These are phyloP conservation scores for Colletotrichum acutatum DNA, from an alignment of 2,329 filamentous ascomycete genomes.

Conservation along the genomic window DNA sequence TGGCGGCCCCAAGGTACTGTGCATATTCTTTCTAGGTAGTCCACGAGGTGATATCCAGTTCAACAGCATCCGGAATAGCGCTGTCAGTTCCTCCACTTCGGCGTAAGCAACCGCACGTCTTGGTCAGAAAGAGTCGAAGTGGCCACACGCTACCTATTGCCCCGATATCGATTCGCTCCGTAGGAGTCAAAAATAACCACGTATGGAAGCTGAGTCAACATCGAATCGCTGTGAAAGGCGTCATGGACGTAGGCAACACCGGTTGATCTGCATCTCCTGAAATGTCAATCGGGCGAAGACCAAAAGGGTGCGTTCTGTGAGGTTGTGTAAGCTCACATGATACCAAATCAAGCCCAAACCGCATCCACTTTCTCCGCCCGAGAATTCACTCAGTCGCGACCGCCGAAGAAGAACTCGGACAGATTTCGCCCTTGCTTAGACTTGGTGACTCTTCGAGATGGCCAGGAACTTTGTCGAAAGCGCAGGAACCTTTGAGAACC, in stretches of 20 bases:
- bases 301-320: not conserved
- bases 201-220: slow-evolving; percentile 7
- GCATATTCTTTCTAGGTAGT: not conserved
- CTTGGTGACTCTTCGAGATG: not conserved
- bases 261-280: not conserved
- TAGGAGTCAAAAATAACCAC: not conserved
- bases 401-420: not conserved
- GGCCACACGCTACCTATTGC: slow-evolving; percentile 6
- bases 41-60: not conserved
- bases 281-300: not conserved
- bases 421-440: not conserved
- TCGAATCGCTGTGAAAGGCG: slow-evolving; percentile 1
- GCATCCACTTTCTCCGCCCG: not conserved
- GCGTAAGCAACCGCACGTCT: slow-evolving; percentile 27
- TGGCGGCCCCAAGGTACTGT: not conserved
- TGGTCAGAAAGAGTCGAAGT: not conserved
- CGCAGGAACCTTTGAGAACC: not conserved
- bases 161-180: not conserved
- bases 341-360: not conserved
- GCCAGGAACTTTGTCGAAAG: not conserved
- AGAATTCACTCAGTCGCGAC: not conserved
- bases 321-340: slow-evolving; percentile 20
- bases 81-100: not conserved
- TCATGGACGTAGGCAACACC: not conserved
- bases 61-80: not conserved